A percentile compares a stretch with the other conserved stretches of the same genome.
Conservation (phyloP, 805 yeast species). For the Suhomyces sp. region DNA sequence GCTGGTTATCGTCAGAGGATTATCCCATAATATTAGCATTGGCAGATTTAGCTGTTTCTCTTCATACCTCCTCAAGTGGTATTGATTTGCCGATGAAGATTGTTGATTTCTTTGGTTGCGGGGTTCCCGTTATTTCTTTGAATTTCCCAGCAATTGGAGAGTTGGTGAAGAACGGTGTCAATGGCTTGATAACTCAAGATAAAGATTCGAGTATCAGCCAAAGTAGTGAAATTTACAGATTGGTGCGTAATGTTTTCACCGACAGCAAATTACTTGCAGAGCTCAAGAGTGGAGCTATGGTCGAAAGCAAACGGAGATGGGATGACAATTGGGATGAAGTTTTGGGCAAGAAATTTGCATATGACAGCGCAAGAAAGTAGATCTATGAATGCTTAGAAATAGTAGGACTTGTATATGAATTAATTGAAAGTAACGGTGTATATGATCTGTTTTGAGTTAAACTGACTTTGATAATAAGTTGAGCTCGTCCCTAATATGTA, state of each 20-base stretch:
- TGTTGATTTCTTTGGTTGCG: constrained; percentile 94
- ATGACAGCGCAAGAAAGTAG: constrained; percentile 9
- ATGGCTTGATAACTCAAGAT: constrained; percentile 58
- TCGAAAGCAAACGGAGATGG: constrained; percentile 75
- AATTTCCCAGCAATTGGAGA: constrained; percentile 77
- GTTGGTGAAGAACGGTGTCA: constrained; percentile 62
- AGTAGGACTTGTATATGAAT: no score
- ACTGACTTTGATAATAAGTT: no score
- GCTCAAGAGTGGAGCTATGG: constrained; percentile 66
- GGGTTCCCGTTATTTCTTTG: constrained; percentile 84
- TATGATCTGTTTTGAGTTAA: no score
- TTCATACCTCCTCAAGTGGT: constrained; percentile 91
- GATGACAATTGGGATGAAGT: constrained; percentile 63
- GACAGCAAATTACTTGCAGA: constrained; percentile 31
- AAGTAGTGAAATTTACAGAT: constrained; percentile 24
- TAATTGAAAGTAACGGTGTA: no score
- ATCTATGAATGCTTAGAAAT: no score
- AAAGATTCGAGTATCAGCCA: constrained; percentile 14
- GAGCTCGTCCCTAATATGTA: constrained; percentile 23
- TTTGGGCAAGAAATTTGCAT: constrained; percentile 35
- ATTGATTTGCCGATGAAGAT: constrained; percentile 96
- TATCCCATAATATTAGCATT: constrained; percentile 73
- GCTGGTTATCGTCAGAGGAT: constrained; percentile 76
- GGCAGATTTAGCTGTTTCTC: constrained; percentile 86
- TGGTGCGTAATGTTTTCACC: constrained; percentile 27